Base-by-base conservation (phyloP, 1,139 yeast genomes). In the Taphrina wiesneri region DNA sequence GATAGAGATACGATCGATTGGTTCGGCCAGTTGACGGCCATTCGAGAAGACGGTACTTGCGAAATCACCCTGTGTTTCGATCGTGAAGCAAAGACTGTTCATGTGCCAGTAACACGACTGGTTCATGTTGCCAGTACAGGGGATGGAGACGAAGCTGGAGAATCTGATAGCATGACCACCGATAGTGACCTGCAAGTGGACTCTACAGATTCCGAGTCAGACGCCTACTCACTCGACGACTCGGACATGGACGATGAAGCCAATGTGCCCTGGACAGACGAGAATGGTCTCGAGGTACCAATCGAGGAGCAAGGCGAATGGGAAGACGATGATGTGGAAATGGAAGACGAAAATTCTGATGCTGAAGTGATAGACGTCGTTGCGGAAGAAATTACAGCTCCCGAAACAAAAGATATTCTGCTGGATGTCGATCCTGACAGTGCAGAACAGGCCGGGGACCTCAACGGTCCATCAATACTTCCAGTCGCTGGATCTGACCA, bases 191-290 rank as follows among this genome's bases (percentile, higher is more conserved):
- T 54, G 15, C 49, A 39, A 15, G 39, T 54, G 17, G 59, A 54
- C 26, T 54, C 59, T 15, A 54, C 59, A 19, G 62, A 56, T 28
- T 56, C 53, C 26, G 63, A 32, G 13, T 46, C 63, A 3, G 63
- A 57, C 4, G 69, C 56, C 3, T 66, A 66, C 11, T 68, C 66
- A 5, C 62, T 36, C n/a, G 67, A 69, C 36, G 70, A 67, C 21
- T 68, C 62, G 11, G 70, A 67, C 2, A 69, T 67, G 11, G 69
- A 56, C 7, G 67, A 64, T 19, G 70, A 64, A 6, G 67, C 59
- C 9, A 46, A 57, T 39, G 65, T 15, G n/a, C 63, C 47, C 2
- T 57, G 63, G 63, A 23, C 30, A 6, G 63, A 57, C 21, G 54
- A 46, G 26, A 15, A 57, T 11, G 63, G 63, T 13, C 28, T 19